Percentiles rank a stretch among this genome's conserved stretches.
Evolutionary conservation across 805 yeast species (phyloP).

Genomic region (Lachancea sp.): DNA sequence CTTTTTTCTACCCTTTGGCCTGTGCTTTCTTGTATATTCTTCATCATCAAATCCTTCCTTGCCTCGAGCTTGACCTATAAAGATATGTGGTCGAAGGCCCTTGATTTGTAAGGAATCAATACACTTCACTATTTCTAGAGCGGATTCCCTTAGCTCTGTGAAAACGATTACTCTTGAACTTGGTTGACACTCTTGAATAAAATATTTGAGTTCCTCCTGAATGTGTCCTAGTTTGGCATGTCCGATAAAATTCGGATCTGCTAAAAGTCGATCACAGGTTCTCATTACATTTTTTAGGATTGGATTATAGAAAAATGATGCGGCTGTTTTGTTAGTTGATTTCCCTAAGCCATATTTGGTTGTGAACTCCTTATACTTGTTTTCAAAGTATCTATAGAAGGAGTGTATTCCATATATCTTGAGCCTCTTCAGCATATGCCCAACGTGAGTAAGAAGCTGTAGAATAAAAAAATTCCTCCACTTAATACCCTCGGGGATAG

Average conservation of each 20-base stretch:
- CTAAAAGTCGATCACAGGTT: slow-evolving; percentile 40
- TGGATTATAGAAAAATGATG: slow-evolving; percentile 52
- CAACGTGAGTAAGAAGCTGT: slow-evolving; percentile 60
- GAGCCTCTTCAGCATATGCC: slow-evolving; percentile 61
- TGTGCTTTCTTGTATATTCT: slow-evolving; percentile 38
- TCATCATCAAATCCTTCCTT: slow-evolving; percentile 62
- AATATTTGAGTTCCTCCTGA: slow-evolving; percentile 49
- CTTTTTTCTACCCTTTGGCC: slow-evolving; percentile 40
- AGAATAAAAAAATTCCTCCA: slow-evolving; percentile 64
- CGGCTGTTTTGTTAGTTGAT: slow-evolving; percentile 56
- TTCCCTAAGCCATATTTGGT: slow-evolving; percentile 54
- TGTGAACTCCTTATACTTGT: slow-evolving; percentile 51
- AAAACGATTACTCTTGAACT: slow-evolving; percentile 79
- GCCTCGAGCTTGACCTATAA: slow-evolving; percentile 85
- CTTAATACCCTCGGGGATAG: slow-evolving; percentile 59
- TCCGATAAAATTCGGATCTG: slow-evolving; percentile 37
- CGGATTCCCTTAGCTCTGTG: slow-evolving; percentile 85
- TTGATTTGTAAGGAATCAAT: slow-evolving; percentile 40
- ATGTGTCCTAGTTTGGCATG: slow-evolving; percentile 70
- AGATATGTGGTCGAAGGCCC: slow-evolving; percentile 64
- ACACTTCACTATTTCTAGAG: slow-evolving; percentile 71
- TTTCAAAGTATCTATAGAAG: slow-evolving; percentile 60
- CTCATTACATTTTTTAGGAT: slow-evolving; percentile 40
- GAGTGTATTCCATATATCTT: slow-evolving; percentile 78
- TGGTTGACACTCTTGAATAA: slow-evolving; percentile 40